Evolutionary conservation across 805 yeast species (phyloP).

Genomic region (Teunomyces tritomae): DNA sequence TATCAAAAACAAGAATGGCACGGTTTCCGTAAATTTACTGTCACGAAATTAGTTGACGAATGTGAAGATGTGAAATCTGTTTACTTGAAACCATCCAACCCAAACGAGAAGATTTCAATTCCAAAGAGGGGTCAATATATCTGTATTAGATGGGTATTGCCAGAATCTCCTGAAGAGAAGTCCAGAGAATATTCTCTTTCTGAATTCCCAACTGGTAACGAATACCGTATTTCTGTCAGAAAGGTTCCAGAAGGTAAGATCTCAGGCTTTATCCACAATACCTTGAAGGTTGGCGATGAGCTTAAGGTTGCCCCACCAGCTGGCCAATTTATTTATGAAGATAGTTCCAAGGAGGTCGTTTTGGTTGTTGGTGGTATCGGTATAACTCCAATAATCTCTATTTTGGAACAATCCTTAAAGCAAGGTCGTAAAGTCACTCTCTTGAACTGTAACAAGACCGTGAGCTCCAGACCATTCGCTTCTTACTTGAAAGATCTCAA

Average conservation of each 20-base stretch:
- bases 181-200: slow-evolving; percentile 63
- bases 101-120: slow-evolving; percentile 31
- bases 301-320: slow-evolving; percentile 56
- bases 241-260: slow-evolving; percentile 46
- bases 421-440: slow-evolving; percentile 31
- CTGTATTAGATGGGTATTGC: slow-evolving; percentile 29
- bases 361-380: slow-evolving; percentile 66
- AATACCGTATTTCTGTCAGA: slow-evolving; percentile 60
- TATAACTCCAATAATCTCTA: slow-evolving; percentile 60
- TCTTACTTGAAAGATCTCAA: slow-evolving; percentile 17
- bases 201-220: slow-evolving; percentile 28
- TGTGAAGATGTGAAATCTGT: slow-evolving; percentile 49
- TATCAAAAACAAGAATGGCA: slow-evolving; percentile 50
- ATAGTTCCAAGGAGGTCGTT: slow-evolving; percentile 23
- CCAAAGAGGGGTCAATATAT: slow-evolving; percentile 49
- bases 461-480: slow-evolving; percentile 21
- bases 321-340: slow-evolving; percentile 48
- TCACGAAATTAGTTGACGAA: slow-evolving; percentile 43
- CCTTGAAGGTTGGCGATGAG: slow-evolving; percentile 46
- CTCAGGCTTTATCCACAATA: slow-evolving; percentile 49
- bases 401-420: slow-evolving; percentile 39
- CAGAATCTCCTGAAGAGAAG: slow-evolving; percentile 40
- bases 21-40: slow-evolving; percentile 54
- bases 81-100: slow-evolving; percentile 36
- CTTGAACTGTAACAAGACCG: slow-evolving; percentile 30